Base-by-base conservation (phyloP, 495 filamentous ascomycete genomes). In the Talaromyces stipitatus region DNA sequence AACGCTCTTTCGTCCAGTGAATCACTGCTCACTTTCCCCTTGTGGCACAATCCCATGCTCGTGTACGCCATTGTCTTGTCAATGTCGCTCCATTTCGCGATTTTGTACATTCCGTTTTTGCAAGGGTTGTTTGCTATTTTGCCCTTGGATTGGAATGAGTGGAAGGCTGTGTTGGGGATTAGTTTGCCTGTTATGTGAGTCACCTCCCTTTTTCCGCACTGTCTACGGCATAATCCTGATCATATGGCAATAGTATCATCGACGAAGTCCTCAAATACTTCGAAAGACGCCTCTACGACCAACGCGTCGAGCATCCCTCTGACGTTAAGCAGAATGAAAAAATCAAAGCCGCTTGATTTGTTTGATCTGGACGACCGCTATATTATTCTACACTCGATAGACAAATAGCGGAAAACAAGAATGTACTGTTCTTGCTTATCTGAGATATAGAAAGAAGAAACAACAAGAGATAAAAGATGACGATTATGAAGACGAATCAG, bases 1-100 rank as follows among this genome's bases (percentile, higher is more conserved):
- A 99, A 99, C 69, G 94, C 94, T 1, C 82, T 99, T 14, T 96
- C 91, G 14, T 95, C 90, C 8, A 92, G 89, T 72, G 95, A 97
- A 71, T 95, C 90, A 4, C 85, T 99, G 2, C 72, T 99, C 28
- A 97, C 94, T 10, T 84, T 97, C 60, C 91, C 91, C 16, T 75
- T 99, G 24, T 95, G 90, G 92, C 82, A 94, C 65, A 99, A 99
- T 74, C 91, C 95, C 85, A 91, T 94, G 79, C 81, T 99, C 8
- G 86, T 99, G 56, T 96, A 95, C 62, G 95, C 95, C 60, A 94
- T 99, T 62, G 79, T 79, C 11, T 72, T 99, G 56, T 96, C 91
- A n/a, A 99, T 99, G 95, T 81, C 79, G 7, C 82, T 99, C 52
- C 95, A 99, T 77, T 96, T 99, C 66, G 87, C 84, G 9, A 83